phyloP scores from a whole-genome alignment of 2,329 filamentous ascomycete species.

The Metarhizium robertsii region DNA sequence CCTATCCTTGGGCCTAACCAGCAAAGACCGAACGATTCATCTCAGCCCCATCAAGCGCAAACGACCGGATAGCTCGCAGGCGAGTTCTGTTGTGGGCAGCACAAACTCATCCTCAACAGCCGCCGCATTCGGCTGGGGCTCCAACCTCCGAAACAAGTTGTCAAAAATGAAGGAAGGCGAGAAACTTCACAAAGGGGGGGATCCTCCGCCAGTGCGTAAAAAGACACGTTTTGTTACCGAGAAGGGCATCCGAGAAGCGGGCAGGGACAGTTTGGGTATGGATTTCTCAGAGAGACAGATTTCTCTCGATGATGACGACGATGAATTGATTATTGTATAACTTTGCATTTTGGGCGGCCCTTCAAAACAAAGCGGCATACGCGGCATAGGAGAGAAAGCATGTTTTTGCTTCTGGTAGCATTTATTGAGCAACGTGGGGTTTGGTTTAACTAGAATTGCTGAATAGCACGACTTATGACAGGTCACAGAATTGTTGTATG shows the following conservation, averaged over 20 bases:
- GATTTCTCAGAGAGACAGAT: constrained; percentile 30
- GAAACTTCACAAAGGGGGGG: constrained; percentile 27
- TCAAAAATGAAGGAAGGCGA: constrained; percentile 53
- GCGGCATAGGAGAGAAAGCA: not conserved
- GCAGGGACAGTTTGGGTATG: constrained; percentile 61
- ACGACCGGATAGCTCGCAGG: constrained; percentile 39
- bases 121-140: constrained; percentile 46
- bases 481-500: not conserved
- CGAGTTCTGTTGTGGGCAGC: constrained; percentile 17
- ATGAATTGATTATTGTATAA: constrained; percentile 41
- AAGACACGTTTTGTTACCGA: constrained; percentile 75
- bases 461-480: not conserved
- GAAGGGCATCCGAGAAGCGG: constrained; percentile 68
- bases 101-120: constrained; percentile 10
- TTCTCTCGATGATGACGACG: constrained; percentile 36
- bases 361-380: not conserved
- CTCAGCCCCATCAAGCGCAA: constrained; percentile 55
- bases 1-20: constrained; percentile 22
- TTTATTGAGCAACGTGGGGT: not conserved
- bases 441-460: not conserved
- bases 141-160: constrained; percentile 44
- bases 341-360: constrained; percentile 5
- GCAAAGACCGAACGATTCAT: constrained; percentile 36
- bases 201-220: constrained; percentile 45
- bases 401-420: not conserved